Base-by-base conservation (phyloP, 225 moss, liverwort and hornwort genomes). In the Antitrichia curtipendula region DNA sequence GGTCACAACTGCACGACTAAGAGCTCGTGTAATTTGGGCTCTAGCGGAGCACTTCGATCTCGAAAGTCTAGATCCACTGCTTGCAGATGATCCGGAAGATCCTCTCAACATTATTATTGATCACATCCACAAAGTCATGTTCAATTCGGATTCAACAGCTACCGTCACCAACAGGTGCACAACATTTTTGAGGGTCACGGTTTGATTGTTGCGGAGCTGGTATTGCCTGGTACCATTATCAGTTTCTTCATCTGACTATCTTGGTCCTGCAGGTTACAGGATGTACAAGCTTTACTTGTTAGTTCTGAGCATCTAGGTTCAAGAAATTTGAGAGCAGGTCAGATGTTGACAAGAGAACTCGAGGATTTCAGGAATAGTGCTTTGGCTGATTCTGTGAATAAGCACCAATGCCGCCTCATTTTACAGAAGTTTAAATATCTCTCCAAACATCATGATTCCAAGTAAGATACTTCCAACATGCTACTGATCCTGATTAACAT, bases 61-160 rank as follows among this genome's bases (percentile, higher is more conserved):
- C 59, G 97, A 98, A 89, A 93, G 95, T 78, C 88, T 96, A 76
- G 97, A 98, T 64, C 97, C 97, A 41, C 90, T 98, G 82, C 92
- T 98, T 81, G 97, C 97, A 58, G 97, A 98, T 91, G 97, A 98
- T 91, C 97, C 97, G 63, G 97, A 96, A 60, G 97, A 98, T 89
- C 94, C 96, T 73, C 91, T 98, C 31, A 98, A 96, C 84, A 98
- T 98, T 82, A 96, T 98, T 87, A 90, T 98, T 86, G 95, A 94
- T 82, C 95, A 97, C 59, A 95, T 97, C 45, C 97, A 95, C 86
- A 94, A 90, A 76, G 91, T 98, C 61, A 90, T 98, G 87, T 96
- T 98, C 83, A 96, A 96, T 90, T 93, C 93, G 79, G 97, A 98
- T 90, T 94, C 91, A 87, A 85, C 90, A 50, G 93, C 94, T 86